Conservation (phyloP, 768 basidiomycete species). For the Boletus sp. region DNA sequence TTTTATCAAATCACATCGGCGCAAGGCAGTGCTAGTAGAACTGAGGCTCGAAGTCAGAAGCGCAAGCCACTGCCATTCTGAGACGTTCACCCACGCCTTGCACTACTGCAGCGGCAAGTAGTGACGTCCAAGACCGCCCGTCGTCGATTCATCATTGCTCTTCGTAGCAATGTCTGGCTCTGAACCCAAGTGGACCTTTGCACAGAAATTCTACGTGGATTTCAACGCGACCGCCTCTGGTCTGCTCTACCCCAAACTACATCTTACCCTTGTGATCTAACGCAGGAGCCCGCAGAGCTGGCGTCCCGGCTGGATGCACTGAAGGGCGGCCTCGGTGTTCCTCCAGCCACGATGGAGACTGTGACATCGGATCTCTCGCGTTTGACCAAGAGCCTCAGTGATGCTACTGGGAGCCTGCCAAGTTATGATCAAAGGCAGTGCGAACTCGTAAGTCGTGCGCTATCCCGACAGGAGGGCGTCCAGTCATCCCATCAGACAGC, state of each 20-base stretch:
- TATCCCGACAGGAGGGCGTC: not conserved
- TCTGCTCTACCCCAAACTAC: constrained; percentile 3
- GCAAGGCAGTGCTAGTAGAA: not conserved
- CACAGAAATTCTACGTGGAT: constrained; percentile 27
- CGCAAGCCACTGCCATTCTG: not conserved
- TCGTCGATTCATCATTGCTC: not conserved
- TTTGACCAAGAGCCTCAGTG: constrained; percentile 58
- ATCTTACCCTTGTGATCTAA: constrained; percentile 13
- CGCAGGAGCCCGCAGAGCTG: constrained; percentile 39
- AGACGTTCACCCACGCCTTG: not conserved
- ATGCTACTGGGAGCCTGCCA: constrained; percentile 63
- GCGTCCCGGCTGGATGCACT: constrained; percentile 43
- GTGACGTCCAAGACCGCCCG: not conserved
- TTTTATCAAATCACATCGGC: not conserved
- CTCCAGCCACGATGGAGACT: constrained; percentile 38
- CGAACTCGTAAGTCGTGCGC: constrained; percentile 50
- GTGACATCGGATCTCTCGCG: constrained; percentile 52
- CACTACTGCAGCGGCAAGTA: not conserved
- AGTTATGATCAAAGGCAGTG: constrained; percentile 73
- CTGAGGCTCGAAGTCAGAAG: not conserved
- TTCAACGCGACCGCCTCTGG: constrained; percentile 27
- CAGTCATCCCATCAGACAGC: constrained; percentile 40
- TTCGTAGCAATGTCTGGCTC: constrained; percentile 13
- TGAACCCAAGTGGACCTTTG: constrained; percentile 28
- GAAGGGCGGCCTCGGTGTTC: constrained; percentile 28